Percentiles rank a stretch among this genome's conserved stretches.
Conservation (phyloP, 164 flowering plant genomes). For the Magnolia kwangsiensis region DNA sequence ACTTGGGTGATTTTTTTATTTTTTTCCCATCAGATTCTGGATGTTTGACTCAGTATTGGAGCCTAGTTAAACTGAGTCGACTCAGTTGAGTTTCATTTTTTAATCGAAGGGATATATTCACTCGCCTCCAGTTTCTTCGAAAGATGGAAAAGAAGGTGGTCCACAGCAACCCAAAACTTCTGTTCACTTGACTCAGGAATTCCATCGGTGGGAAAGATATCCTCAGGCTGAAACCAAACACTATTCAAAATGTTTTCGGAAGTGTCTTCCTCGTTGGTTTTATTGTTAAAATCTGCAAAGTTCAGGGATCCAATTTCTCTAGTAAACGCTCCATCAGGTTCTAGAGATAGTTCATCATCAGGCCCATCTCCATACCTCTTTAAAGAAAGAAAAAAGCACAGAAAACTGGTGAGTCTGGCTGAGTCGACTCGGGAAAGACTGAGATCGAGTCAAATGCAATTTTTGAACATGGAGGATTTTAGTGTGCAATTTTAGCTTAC, state of each 20-base stretch:
- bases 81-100: too few species aligned
- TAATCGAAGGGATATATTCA: neutral
- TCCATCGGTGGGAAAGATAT: neutral
- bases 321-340: slow-evolving; percentile 55
- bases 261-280: neutral
- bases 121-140: neutral
- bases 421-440: neutral
- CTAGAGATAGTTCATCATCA: slow-evolving; percentile 46
- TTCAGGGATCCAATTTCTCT: neutral
- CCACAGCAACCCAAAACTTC: neutral
- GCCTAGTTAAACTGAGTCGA: too few species aligned
- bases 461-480: neutral
- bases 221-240: neutral
- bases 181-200: neutral
- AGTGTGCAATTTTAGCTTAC: slow-evolving; percentile 20
- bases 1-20: too few species aligned
- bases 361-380: slow-evolving; percentile 73
- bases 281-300: neutral
- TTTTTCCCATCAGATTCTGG: too few species aligned
- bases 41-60: too few species aligned
- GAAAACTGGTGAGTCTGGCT: neutral
- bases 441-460: neutral
- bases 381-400: neutral
- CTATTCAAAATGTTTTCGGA: neutral
- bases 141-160: neutral